These are phyloP conservation scores for Chalaropsis ovoidea DNA, from an alignment of 2,329 filamentous ascomycete species.

Conservation along the genomic window DNA sequence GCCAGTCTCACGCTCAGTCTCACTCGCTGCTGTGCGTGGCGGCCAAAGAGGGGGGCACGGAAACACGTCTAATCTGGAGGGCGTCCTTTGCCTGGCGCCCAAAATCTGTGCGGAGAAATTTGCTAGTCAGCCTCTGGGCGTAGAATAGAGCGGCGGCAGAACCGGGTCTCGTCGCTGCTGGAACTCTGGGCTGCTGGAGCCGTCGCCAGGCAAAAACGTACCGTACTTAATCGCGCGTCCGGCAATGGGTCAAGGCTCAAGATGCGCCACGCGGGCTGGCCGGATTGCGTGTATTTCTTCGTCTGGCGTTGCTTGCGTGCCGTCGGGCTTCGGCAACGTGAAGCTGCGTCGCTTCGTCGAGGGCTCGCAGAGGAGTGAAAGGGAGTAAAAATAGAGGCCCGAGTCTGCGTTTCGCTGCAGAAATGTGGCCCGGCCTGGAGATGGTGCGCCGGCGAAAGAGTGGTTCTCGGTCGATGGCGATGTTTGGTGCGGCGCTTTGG, in stretches of 20 bases:
- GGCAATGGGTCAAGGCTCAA: not conserved
- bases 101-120: slow-evolving; percentile 10
- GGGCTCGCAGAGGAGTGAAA: not conserved
- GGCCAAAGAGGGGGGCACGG: not conserved
- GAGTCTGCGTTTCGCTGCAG: not conserved
- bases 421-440: not conserved
- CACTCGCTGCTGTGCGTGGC: not conserved
- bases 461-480: not conserved
- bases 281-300: not conserved
- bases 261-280: not conserved
- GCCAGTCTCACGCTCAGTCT: not conserved
- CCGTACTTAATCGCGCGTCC: not conserved
- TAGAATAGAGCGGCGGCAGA: not conserved
- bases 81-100: not conserved
- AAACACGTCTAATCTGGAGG: not conserved
- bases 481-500: slow-evolving; percentile 6
- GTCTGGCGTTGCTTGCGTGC: not conserved
- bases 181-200: not conserved
- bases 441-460: not conserved
- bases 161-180: not conserved
- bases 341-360: not conserved
- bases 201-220: not conserved
- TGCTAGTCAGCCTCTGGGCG: slow-evolving; percentile 4
- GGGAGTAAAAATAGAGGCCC: not conserved
- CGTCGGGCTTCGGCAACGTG: slow-evolving; percentile 7